A percentile compares a stretch with the other conserved stretches of the same genome.
phyloP scores from a whole-genome alignment of 2,329 filamentous ascomycete genomes.

The Microdochium paspali region DNA sequence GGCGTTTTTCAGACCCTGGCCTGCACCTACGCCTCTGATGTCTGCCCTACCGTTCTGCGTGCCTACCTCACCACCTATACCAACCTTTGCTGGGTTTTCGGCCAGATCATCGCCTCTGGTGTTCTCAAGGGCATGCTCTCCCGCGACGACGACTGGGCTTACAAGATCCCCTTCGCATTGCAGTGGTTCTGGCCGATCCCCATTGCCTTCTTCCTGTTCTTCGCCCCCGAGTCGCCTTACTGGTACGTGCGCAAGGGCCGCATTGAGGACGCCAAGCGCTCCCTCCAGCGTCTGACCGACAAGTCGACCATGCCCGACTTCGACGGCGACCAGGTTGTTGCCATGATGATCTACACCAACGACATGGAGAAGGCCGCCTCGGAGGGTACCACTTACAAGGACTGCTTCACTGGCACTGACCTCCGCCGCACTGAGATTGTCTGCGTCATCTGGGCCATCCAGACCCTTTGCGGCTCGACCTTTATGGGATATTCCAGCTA shows the following conservation, averaged over 20 bases:
- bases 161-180: slow-evolving; percentile 25
- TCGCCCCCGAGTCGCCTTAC: slow-evolving; percentile 15
- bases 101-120: slow-evolving; percentile 25
- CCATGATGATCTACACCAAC: slow-evolving; percentile 28
- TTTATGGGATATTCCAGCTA: slow-evolving; percentile 18
- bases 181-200: slow-evolving; percentile 29
- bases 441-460: slow-evolving; percentile 13
- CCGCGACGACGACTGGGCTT: slow-evolving; percentile 22
- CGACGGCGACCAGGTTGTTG: slow-evolving; percentile 21
- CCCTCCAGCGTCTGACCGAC: slow-evolving; percentile 15
- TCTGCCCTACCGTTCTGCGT: slow-evolving; percentile 24
- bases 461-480: slow-evolving; percentile 8
- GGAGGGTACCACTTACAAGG: slow-evolving; percentile 20
- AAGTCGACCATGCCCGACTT: slow-evolving; percentile 7
- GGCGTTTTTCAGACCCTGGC: slow-evolving; percentile 23
- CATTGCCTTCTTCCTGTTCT: slow-evolving; percentile 17
- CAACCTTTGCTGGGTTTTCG: slow-evolving; percentile 32
- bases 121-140: slow-evolving; percentile 22
- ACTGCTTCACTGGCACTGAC: slow-evolving; percentile 27
- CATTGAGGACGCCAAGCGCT: slow-evolving; percentile 17
- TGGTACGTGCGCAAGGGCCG: slow-evolving; percentile 20
- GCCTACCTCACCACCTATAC: slow-evolving; percentile 24
- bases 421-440: slow-evolving; percentile 21
- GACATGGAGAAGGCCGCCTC: slow-evolving; percentile 20
- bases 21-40: slow-evolving; percentile 27